Conservation (phyloP, 2,329 filamentous ascomycete species). For the Fusarium coicis region DNA sequence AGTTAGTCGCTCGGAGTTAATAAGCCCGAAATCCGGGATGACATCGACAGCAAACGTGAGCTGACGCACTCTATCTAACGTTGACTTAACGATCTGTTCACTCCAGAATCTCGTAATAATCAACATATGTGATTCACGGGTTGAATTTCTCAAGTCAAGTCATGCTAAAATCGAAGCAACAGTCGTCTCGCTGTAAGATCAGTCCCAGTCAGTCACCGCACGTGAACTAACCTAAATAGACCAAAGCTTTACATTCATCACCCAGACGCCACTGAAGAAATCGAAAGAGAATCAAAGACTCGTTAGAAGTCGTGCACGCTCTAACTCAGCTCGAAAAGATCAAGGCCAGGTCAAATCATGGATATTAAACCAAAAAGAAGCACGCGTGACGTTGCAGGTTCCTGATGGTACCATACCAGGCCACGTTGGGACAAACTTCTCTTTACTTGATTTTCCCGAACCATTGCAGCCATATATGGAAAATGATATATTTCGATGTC, state of each 20-base stretch:
- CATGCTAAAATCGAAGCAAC: background rate
- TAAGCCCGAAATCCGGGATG: background rate
- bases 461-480: constrained; percentile 34
- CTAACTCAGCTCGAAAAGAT: background rate
- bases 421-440: constrained; percentile 27
- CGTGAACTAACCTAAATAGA: background rate
- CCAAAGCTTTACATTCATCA: constrained; percentile 16
- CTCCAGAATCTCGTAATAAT: fast-evolving
- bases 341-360: constrained; percentile 12
- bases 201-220: fast-evolving
- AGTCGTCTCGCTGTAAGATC: background rate
- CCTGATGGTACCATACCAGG: constrained; percentile 13
- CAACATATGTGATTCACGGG: fast-evolving
- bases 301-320: constrained; percentile 21
- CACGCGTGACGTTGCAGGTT: background rate
- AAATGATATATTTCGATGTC: constrained; percentile 25
- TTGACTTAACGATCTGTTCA: fast-evolving
- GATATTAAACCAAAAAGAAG: constrained; percentile 13
- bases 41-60: background rate
- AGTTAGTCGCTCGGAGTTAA: constrained; percentile 1
- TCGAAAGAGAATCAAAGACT: background rate
- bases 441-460: constrained; percentile 37
- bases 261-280: background rate
- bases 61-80: background rate
- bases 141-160: fast-evolving